Evolutionary conservation across 2,329 filamentous ascomycete genomes (phyloP), one percentile per base, ranked within the genome.

Genomic region (Fusarium cyanostomum): DNA sequence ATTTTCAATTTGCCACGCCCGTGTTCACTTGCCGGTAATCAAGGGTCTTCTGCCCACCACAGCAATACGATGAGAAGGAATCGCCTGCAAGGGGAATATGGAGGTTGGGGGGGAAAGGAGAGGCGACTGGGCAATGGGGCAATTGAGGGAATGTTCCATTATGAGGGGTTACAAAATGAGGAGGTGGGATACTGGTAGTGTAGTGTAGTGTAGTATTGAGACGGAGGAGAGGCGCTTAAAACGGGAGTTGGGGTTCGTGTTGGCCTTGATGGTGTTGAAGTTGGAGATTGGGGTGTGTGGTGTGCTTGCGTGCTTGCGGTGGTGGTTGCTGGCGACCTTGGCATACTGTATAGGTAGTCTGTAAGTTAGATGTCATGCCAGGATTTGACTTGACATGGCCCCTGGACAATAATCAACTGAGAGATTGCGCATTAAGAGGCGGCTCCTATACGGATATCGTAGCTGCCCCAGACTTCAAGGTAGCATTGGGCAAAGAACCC

Each of bases 191-290:
- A 46, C 31, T 18, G 34, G 9, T 27, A 34, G 35, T 38, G 30
- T 37, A 37, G 15, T 16, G 9, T 27, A 34, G 35, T 38, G 30
- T 37, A 37, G 15, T 16, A 48, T 48, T 12, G 12, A 27, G 26
- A 11, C 21, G 38, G 41, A 62, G 33, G 45, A 26, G 63, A 31
- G 33, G 37, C 41, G 42, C 57, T 62, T 62, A 46, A 35, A 34
- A 46, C 53, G 52, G 62, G 49, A 65, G 53, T 64, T 57, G 52
- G 46, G 48, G 60, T 63, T 65, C 62, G 62, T 65, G 62, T 65
- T 65, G 53, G 57, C 9, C 21, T 62, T 52, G 49, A 48, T 56
- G 62, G 57, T 63, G 62, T 59, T 63, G 62, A 55, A 51, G 52
- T 55, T 31, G 42, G 59, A 26, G 37, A 27, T 16, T 49, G n/a